These are phyloP conservation scores for Ogataea pini DNA, from an alignment of 805 yeast species.

Conservation along the genomic window DNA sequence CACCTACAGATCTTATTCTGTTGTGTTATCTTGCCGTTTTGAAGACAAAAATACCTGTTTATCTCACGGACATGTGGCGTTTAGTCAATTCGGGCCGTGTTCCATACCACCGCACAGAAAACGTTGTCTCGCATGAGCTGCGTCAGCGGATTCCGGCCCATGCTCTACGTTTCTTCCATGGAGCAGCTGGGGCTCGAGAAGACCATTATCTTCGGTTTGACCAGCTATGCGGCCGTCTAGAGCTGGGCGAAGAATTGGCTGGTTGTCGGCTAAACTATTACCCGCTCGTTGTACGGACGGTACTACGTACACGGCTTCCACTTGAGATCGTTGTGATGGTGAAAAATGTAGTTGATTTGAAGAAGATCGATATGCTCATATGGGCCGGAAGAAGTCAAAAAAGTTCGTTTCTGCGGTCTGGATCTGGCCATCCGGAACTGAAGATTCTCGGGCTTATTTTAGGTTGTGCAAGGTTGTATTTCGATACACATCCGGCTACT, in stretches of 20 bases:
- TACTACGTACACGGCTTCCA: constrained; percentile 49
- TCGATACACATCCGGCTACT: constrained; percentile 24
- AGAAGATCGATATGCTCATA: constrained; percentile 16
- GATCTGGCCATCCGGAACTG: constrained; percentile 40
- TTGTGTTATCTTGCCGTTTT: constrained; percentile 54
- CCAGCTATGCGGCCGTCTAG: constrained; percentile 10
- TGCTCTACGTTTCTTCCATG: constrained; percentile 19
- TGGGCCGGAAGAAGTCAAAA: not conserved
- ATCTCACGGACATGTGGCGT: constrained; percentile 46
- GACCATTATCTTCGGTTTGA: constrained; percentile 15
- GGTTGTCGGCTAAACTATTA: constrained; percentile 30
- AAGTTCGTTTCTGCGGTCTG: constrained; percentile 5
- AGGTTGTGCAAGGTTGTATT: constrained; percentile 37
- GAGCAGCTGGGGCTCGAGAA: constrained; percentile 16
- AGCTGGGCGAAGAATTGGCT: constrained; percentile 6
- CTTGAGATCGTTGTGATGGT: constrained; percentile 46
- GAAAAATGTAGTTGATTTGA: constrained; percentile 27
- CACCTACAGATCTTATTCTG: constrained; percentile 30
- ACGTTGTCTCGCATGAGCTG: constrained; percentile 23
- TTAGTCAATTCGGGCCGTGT: constrained; percentile 45
- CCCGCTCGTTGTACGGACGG: constrained; percentile 43
- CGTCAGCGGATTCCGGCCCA: constrained; percentile 21
- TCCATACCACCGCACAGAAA: constrained; percentile 39
- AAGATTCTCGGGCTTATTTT: constrained; percentile 36
- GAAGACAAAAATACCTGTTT: constrained; percentile 51